Base-by-base conservation (phyloP, 2,329 filamentous ascomycete genomes). In the Cladophialophora immunda region DNA sequence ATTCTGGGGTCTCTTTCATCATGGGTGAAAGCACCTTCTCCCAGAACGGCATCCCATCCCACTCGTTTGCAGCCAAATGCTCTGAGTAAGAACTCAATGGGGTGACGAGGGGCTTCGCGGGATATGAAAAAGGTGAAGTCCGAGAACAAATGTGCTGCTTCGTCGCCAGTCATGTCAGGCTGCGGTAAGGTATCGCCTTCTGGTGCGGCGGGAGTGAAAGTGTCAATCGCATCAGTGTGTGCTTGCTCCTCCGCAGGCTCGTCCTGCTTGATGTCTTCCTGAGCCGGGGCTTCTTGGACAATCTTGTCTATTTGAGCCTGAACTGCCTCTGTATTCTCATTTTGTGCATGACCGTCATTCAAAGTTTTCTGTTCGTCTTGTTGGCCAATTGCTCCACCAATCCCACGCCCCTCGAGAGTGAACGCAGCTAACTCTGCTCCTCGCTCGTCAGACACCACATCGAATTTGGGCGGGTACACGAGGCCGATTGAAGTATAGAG, bases 391-490 rank as follows among this genome's bases (percentile, higher is more conserved):
- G 72, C 66, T 36, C 79, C 78, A 41, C 79, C 80, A 32, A 85
- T 77, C 62, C 88, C 84, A 74, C 89, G 91, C 70, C 91, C 92
- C 80, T 98, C 93, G 3, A 99, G 85, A 32, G 91, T 93, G 81
- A 98, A 97, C 29, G 95, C 95, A 27, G 89, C 92, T 54, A 99
- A 85, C 80, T 97, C 95, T 54, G 91, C 95, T 68, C 92, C 93
- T 75, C 91, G 87, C 77, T 97, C 93, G 76, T 98, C 95, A 81
- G 92, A 94, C 76, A 85, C 85, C 73, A 88, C 84, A 77, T 97
- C 93, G 75, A 98, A 98, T 80, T 93, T 97, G 68, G 95, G 95
- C 19, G 95, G 95, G 77, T 99, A 99, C 65, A 97, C 93, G 69
- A 99, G 83, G 8, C 95, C 95, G 70, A 97, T 84, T 0, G 92